phyloP scores from a whole-genome alignment of 2,329 filamentous ascomycete genomes.

The Colletotrichum lentis region DNA sequence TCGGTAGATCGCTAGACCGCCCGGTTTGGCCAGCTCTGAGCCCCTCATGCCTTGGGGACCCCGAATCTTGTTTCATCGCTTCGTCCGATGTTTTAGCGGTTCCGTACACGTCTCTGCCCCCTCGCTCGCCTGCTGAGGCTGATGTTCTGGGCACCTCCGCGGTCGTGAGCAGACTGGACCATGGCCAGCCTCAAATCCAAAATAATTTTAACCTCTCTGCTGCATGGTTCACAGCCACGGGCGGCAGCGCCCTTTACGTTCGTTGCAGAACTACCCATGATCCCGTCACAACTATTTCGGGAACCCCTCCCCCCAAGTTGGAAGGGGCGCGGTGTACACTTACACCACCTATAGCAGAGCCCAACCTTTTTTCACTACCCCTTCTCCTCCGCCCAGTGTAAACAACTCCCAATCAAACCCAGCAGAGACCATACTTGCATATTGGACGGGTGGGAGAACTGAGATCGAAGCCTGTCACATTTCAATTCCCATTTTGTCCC shows the following conservation, averaged over 20 bases:
- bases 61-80: constrained; percentile 20
- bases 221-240: background rate
- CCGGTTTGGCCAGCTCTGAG: constrained; percentile 31
- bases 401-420: background rate
- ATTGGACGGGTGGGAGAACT: background rate
- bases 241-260: background rate
- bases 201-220: background rate
- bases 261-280: background rate
- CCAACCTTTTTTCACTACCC: background rate
- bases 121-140: background rate
- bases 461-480: background rate
- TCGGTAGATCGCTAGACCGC: constrained; percentile 15
- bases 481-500: background rate
- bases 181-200: constrained; percentile 4
- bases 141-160: constrained; percentile 17
- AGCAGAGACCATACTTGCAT: background rate
- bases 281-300: background rate
- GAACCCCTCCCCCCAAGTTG: background rate
- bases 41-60: constrained; percentile 18
- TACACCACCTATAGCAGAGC: background rate
- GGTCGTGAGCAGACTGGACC: background rate
- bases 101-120: background rate
- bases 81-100: constrained; percentile 19
- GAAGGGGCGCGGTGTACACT: background rate
- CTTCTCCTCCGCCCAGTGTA: background rate